Conservation (phyloP, 371 early-diverging fungal species). For the Saksenaea vasiformis region DNA sequence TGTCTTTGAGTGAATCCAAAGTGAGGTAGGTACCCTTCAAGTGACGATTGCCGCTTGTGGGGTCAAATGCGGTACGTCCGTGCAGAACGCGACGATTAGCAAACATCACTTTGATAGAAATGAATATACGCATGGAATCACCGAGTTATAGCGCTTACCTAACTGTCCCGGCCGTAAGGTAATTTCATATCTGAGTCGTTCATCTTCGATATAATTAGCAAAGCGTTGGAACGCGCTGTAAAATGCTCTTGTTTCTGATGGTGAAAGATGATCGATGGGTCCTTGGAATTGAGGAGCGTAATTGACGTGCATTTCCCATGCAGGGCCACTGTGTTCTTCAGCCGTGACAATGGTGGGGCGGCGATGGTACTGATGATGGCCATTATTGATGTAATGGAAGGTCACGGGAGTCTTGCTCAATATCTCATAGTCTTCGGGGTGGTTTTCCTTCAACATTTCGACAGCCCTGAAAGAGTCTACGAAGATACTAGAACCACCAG, state of each 20-base stretch:
- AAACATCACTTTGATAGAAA: slow-evolving; percentile 60
- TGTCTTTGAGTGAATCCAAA: slow-evolving; percentile 81
- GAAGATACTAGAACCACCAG: slow-evolving; percentile 81
- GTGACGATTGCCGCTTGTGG: slow-evolving; percentile 71
- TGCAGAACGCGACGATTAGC: slow-evolving; percentile 85
- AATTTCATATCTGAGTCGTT: slow-evolving; percentile 58
- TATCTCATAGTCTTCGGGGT: slow-evolving; percentile 66
- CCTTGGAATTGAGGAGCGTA: slow-evolving; percentile 94
- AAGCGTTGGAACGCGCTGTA: slow-evolving; percentile 75
- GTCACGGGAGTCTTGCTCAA: slow-evolving; percentile 68
- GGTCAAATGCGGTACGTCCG: slow-evolving; percentile 80
- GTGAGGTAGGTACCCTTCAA: slow-evolving; percentile 83
- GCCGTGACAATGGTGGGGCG: slow-evolving; percentile 72
- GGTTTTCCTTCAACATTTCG: slow-evolving; percentile 48
- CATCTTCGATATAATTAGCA: slow-evolving; percentile 61
- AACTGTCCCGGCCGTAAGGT: slow-evolving; percentile 76
- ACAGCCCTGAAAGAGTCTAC: slow-evolving; percentile 79
- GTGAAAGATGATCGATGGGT: slow-evolving; percentile 60
- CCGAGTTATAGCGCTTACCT: slow-evolving; percentile 14
- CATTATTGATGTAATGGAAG: slow-evolving; percentile 83
- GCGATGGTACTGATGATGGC: slow-evolving; percentile 71
- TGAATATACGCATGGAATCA: neutral
- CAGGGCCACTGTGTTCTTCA: slow-evolving; percentile 34
- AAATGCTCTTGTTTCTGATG: slow-evolving; percentile 53
- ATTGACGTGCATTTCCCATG: slow-evolving; percentile 65